phyloP scores from a whole-genome alignment of 2,329 filamentous ascomycete species.

The Clonostachys rhizophaga region DNA sequence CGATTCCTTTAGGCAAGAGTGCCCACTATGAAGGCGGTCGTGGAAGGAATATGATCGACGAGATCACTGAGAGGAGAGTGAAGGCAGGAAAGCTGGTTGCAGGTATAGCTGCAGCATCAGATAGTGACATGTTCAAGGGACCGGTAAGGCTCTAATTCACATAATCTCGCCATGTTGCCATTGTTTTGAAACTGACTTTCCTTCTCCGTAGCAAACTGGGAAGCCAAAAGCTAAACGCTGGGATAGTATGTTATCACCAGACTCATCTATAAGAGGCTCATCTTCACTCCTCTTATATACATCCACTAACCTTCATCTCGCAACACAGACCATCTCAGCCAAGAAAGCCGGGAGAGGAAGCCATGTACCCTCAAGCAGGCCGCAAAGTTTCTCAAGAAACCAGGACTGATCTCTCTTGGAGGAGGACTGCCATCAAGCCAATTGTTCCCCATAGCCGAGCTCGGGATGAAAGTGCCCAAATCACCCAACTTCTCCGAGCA shows the following conservation, averaged over 20 bases:
- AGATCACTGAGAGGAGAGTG: slow-evolving; percentile 36
- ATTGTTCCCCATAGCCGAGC: slow-evolving; percentile 85
- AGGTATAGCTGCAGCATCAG: slow-evolving; percentile 70
- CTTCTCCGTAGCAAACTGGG: slow-evolving; percentile 9
- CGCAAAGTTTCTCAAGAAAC: slow-evolving; percentile 72
- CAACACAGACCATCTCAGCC: slow-evolving; percentile 47
- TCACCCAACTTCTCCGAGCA: slow-evolving; percentile 67
- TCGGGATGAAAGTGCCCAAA: slow-evolving; percentile 69
- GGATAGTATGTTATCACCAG: slow-evolving; percentile 61
- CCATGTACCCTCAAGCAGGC: slow-evolving; percentile 78
- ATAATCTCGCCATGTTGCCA: background rate
- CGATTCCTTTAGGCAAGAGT: slow-evolving; percentile 1
- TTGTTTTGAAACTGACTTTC: background rate
- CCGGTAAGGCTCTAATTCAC: slow-evolving; percentile 39
- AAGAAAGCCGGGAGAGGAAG: slow-evolving; percentile 55
- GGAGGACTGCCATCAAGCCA: slow-evolving; percentile 84
- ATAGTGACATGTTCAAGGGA: slow-evolving; percentile 81
- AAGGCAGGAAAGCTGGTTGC: slow-evolving; percentile 70
- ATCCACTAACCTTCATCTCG: background rate
- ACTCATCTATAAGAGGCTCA: background rate
- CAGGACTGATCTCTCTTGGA: slow-evolving; percentile 85
- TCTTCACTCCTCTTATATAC: slow-evolving; percentile 1
- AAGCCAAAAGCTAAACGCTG: slow-evolving; percentile 79
- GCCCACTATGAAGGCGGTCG: slow-evolving; percentile 2
- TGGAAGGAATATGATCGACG: background rate